phyloP scores from a whole-genome alignment of 495 filamentous ascomycete genomes.

The Aspergillus sclerotioniger region DNA sequence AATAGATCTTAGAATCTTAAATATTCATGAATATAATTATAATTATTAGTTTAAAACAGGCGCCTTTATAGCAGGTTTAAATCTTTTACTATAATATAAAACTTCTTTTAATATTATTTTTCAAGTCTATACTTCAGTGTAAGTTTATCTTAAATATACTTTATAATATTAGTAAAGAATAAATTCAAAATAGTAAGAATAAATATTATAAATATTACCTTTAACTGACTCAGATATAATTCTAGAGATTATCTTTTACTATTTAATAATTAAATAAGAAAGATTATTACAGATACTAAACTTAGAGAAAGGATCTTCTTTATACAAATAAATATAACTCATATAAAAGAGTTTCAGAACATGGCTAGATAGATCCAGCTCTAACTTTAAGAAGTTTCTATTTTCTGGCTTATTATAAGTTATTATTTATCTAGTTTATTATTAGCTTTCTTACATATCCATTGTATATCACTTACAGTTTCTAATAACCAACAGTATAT shows the following conservation, averaged over 20 bases:
- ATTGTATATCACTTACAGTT: background rate
- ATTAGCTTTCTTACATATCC: constrained; percentile 2
- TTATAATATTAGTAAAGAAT: background rate
- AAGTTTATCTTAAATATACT: constrained; percentile 19
- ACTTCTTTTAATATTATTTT: constrained; percentile 20
- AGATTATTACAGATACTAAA: constrained; percentile 2
- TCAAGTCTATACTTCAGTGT: constrained; percentile 18
- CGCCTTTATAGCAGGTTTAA: constrained; percentile 18
- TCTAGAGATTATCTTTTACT: background rate
- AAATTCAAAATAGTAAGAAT: constrained; percentile 7
- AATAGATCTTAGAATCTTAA: constrained; percentile 19
- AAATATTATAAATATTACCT: constrained; percentile 7
- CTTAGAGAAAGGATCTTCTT: background rate
- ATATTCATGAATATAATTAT: constrained; percentile 25
- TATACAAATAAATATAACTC: background rate
- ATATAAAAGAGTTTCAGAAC: constrained; percentile 5
- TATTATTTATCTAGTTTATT: too few species aligned
- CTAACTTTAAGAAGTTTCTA: background rate
- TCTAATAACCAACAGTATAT: constrained; percentile 2
- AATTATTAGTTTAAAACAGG: constrained; percentile 18
- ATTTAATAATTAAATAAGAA: constrained; percentile 5
- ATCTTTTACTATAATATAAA: constrained; percentile 19
- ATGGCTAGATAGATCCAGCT: constrained; percentile 2
- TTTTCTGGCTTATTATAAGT: constrained; percentile 4
- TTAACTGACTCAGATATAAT: background rate